Evolutionary conservation across 208 protist genomes (phyloP).

Genomic region (Leishmania tropica): DNA sequence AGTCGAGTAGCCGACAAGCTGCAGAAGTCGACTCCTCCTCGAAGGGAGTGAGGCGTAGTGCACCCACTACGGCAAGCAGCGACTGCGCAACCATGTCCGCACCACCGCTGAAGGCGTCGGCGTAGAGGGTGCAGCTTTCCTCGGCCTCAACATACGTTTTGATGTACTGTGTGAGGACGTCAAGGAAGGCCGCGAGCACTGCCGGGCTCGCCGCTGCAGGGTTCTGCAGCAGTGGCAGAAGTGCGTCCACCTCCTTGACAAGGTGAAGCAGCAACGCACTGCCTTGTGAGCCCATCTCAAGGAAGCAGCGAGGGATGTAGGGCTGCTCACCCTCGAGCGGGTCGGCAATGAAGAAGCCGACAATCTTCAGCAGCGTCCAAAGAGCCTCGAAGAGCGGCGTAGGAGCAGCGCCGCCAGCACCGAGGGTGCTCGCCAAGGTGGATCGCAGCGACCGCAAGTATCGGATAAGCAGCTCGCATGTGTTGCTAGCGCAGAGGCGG

Average conservation of each 20-base stretch:
- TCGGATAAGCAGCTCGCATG: slow-evolving; percentile 30
- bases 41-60: slow-evolving; percentile 46
- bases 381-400: slow-evolving; percentile 44
- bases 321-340: slow-evolving; percentile 67
- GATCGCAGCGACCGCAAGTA: slow-evolving; percentile 5
- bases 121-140: slow-evolving; percentile 29
- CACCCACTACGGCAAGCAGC: slow-evolving; percentile 31
- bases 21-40: slow-evolving; percentile 56
- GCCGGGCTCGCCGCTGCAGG: slow-evolving; percentile 45
- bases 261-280: slow-evolving; percentile 33
- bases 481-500: slow-evolving; percentile 32
- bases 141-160: slow-evolving; percentile 58
- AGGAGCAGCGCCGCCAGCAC: neutral
- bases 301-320: slow-evolving; percentile 77
- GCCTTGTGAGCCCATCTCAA: slow-evolving; percentile 17
- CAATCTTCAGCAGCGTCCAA: slow-evolving; percentile 67
- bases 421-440: slow-evolving; percentile 1
- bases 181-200: slow-evolving; percentile 60
- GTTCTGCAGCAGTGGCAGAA: slow-evolving; percentile 35
- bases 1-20: slow-evolving; percentile 57
- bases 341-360: slow-evolving; percentile 68
- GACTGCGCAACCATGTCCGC: slow-evolving; percentile 46
- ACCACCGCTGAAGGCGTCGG: slow-evolving; percentile 38
- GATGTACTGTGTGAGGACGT: slow-evolving; percentile 57
- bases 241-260: slow-evolving; percentile 19